Base-by-base conservation (phyloP, 176 grass and related monocot species). In the Triticum urartu region DNA sequence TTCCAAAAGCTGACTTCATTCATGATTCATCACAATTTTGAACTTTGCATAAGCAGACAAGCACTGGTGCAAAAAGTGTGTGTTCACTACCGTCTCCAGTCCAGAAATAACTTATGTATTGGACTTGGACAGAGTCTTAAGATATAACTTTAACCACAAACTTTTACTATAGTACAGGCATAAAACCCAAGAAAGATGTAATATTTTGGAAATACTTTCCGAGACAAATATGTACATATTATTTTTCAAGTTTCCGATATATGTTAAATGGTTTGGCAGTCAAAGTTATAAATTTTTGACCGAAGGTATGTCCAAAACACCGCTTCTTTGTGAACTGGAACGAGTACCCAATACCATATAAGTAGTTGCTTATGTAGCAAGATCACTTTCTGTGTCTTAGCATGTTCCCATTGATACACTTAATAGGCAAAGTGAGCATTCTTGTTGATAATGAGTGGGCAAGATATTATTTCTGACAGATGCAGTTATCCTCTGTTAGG, bases 401-500 rank as follows among this genome's bases (percentile, higher is more conserved):
- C 38, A 64, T 62, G 68, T 62, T 88, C 76, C 26, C n/a, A 39
- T 20, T 43, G 3, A 76, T 52, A 62, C 42, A 66, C 24, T 84
- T 68, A 42, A 25, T 59, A 20, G 22, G 30, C 40, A 77, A n/a
- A 20, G 2, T 61, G 33, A 36, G 21, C 70, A n/a, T 32, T 28
- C 43, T 3, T 75, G 11, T 58, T 83, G 18, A 68, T 83, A 28
- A 64, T 74, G 33, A 24, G 30, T 17, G 15, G 26, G 42, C 33
- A 80, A 68, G 60, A 14, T 65, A 85, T 50, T 14, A 28, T 82
- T 90, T 83, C 47, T 91, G 67, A 86, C 64, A 80, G 35, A 62
- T 82, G 64, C 54, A 63, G 30, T 82, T 21, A 72, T 86, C 24
- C 86, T 90, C 79, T 83, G 48, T 74, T 74, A 99, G 97, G 94